Evolutionary conservation across 768 basidiomycete genomes (phyloP).

Genomic region (Melanogaster broomeanus): DNA sequence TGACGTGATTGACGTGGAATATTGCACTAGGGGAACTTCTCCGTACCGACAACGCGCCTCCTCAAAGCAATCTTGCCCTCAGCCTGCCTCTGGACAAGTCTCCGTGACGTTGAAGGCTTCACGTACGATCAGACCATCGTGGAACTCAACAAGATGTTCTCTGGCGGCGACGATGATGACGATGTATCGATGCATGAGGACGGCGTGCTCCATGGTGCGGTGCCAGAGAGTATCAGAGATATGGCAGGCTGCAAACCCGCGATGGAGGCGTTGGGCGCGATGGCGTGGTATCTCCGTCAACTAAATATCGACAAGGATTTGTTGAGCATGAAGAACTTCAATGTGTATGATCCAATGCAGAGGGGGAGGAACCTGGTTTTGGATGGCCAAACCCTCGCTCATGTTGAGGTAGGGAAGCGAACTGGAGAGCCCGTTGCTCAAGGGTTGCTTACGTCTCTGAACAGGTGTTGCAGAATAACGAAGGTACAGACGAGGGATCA

Average conservation of each 20-base stretch:
- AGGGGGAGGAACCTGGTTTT: constrained; percentile 82
- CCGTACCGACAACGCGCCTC: constrained; percentile 78
- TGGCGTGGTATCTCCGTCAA: constrained; percentile 94
- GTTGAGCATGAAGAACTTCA: constrained; percentile 95
- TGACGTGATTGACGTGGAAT: background rate
- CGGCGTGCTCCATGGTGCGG: constrained; percentile 28
- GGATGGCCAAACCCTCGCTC: constrained; percentile 94
- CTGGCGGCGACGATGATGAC: constrained; percentile 41
- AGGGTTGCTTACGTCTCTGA: constrained; percentile 6
- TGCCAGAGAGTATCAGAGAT: constrained; percentile 74
- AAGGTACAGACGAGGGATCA: constrained; percentile 91
- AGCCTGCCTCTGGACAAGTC: constrained; percentile 85
- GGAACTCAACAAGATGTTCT: constrained; percentile 69
- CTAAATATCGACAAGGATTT: constrained; percentile 97
- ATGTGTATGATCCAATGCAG: constrained; percentile 94
- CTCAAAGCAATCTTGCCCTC: constrained; percentile 80
- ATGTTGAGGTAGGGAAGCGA: constrained; percentile 71
- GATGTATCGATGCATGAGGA: constrained; percentile 52
- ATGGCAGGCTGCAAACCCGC: constrained; percentile 68
- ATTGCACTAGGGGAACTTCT: constrained; percentile 71
- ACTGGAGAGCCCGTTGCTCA: background rate
- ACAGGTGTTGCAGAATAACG: constrained; percentile 86
- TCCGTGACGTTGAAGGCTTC: constrained; percentile 83
- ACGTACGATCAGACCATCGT: constrained; percentile 68
- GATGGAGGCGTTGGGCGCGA: constrained; percentile 84